Conservation (phyloP, 129 eudicot species). For the Chrysanthemum seticuspe region DNA sequence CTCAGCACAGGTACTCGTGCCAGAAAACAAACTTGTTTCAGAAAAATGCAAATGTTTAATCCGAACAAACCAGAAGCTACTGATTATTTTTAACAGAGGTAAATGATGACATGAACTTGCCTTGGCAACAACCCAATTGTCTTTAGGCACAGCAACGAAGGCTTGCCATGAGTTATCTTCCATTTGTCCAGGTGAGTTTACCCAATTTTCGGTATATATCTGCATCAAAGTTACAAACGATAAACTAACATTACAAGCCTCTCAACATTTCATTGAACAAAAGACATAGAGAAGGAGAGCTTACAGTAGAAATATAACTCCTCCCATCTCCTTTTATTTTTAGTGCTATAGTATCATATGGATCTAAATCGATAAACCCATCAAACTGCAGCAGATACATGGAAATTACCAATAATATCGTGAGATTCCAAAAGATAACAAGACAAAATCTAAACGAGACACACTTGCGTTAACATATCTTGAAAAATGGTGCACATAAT, state of each 20-base stretch:
- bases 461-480: not conserved
- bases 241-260: slow-evolving; percentile 4
- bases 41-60: too few relatives aligned
- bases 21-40: too few relatives aligned
- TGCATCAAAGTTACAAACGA: slow-evolving; percentile 29
- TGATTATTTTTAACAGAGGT: slow-evolving; percentile 1
- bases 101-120: slow-evolving; percentile 37
- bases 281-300: slow-evolving; percentile 20
- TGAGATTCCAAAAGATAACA: not conserved
- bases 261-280: not conserved
- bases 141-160: slow-evolving; percentile 75
- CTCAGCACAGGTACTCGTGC: too few relatives aligned
- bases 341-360: slow-evolving; percentile 82
- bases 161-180: slow-evolving; percentile 99
- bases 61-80: not conserved
- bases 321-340: slow-evolving; percentile 94
- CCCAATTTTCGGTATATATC: slow-evolving; percentile 99
- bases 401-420: not conserved
- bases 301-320: slow-evolving; percentile 95
- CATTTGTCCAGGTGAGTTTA: slow-evolving; percentile 87
- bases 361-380: slow-evolving; percentile 92
- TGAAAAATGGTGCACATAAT: not conserved
- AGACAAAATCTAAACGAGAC: not conserved
- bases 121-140: slow-evolving; percentile 90
- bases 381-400: slow-evolving; percentile 64